phyloP scores from a whole-genome alignment of 169 alveolate species.

The Plasmodium malariae region DNA sequence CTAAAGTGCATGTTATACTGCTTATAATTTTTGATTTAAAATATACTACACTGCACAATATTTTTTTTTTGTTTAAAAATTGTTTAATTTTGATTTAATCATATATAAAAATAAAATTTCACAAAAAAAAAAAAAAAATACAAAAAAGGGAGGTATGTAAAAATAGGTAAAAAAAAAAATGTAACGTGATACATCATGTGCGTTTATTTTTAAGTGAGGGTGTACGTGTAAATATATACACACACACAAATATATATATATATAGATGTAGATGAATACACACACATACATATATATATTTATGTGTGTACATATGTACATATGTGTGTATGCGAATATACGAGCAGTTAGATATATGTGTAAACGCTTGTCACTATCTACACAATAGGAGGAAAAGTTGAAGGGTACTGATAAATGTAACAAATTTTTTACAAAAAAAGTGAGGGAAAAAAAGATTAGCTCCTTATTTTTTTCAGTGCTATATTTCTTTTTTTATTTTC shows the following conservation, averaged over 20 bases:
- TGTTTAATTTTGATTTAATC: slow-evolving; percentile 3
- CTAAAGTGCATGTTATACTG: too few species aligned
- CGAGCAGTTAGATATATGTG: too few species aligned
- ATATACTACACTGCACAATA: too few species aligned
- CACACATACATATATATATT: background rate
- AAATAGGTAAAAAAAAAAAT: too few species aligned
- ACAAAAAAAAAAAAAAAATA: slow-evolving; percentile 1
- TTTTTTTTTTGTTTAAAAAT: background rate
- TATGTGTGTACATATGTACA: slow-evolving; percentile 3
- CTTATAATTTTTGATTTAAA: too few species aligned
- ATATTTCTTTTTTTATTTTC: slow-evolving; percentile 37
- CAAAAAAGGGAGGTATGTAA: too few species aligned
- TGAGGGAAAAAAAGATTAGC: background rate
- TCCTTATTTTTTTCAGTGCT: slow-evolving; percentile 22
- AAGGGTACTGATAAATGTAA: background rate
- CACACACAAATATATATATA: background rate
- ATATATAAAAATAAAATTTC: slow-evolving; percentile 1
- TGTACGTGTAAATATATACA: too few species aligned
- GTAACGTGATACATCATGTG: too few species aligned
- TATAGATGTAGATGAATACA: background rate
- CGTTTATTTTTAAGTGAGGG: too few species aligned
- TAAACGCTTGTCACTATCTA: too few species aligned
- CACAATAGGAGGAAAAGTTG: background rate
- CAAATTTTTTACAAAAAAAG: slow-evolving; percentile 13
- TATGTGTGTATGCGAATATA: background rate